A percentile compares a stretch with the other conserved stretches of the same genome.
Evolutionary conservation across 2,329 filamentous ascomycete species (phyloP).

Genomic region (Fusarium protoensiforme): DNA sequence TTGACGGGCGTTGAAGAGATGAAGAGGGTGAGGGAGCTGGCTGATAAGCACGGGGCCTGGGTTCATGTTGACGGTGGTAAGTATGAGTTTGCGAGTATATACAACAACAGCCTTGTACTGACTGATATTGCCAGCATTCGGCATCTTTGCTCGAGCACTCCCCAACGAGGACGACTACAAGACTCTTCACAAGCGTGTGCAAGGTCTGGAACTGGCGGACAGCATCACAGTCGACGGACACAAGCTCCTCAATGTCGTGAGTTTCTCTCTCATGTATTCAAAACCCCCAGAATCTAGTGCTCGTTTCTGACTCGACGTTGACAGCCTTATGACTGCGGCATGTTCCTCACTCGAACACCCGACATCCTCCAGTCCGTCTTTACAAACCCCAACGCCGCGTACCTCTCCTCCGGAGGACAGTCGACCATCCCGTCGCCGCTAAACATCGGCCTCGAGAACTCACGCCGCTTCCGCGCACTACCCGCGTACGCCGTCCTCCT

Average conservation of each 20-base stretch:
- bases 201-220: constrained; percentile 83
- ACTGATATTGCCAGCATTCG: constrained; percentile 71
- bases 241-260: constrained; percentile 88
- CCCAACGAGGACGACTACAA: constrained; percentile 66
- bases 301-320: constrained; percentile 6
- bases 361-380: constrained; percentile 72
- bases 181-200: constrained; percentile 59
- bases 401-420: constrained; percentile 65
- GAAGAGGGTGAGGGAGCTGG: constrained; percentile 72
- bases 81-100: constrained; percentile 31
- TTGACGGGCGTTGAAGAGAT: constrained; percentile 68
- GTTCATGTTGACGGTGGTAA: constrained; percentile 85
- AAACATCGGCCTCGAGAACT: constrained; percentile 91
- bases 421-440: constrained; percentile 78
- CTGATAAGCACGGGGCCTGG: constrained; percentile 82
- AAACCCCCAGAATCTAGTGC: not conserved
- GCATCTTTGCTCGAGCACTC: constrained; percentile 80
- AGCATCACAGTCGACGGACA: constrained; percentile 90
- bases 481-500: constrained; percentile 85
- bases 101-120: not conserved
- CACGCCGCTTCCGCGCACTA: constrained; percentile 88
- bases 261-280: constrained; percentile 43
- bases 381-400: constrained; percentile 86
- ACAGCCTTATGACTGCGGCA: constrained; percentile 88
- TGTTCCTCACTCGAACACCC: constrained; percentile 81